Evolutionary conservation across 2,329 filamentous ascomycete species (phyloP), one percentile per base, ranked within the genome.

Genomic region (Orbilia blumenaviensis): DNA sequence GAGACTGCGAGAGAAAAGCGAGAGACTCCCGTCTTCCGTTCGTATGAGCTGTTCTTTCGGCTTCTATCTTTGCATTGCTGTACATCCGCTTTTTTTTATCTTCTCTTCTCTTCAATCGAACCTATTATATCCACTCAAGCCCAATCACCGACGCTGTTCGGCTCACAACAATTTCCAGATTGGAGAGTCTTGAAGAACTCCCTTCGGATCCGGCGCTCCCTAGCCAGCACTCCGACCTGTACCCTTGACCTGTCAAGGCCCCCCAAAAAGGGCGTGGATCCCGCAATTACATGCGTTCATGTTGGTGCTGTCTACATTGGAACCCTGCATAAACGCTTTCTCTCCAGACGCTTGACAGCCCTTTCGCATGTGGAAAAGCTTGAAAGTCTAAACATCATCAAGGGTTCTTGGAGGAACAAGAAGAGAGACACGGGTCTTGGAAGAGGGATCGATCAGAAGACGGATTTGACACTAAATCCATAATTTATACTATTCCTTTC

Each of bases 271-370:
- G 56, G 56, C 48, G 71, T 69, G 50, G 46, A 60, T 69, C 64
- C 72, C 72, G 72, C 72, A 58, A 69, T 76, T 76, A 54, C 64
- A 56, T 69, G 48, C 69, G 36, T 74, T 66, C 52, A 61, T 66
- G 52, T 23, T 50, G 16, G 69, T 29, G 63, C 50, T 41, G 25
- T 66, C 68, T 48, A 61, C 36, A 32, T 50, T 61, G 44, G 42
- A 60, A 64, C 61, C 62, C 62, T 74, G 62, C 69, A 74, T 66
- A 36, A 66, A 60, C 66, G 66, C 66, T 48, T 69, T 46, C 50
- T 27, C 32, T 71, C 60, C 50, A 56, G 18, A 72, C 67, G 60
- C 48, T 64, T 66, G 60, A 72, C 60, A 60, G 60, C 54, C 16
- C 66, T 61, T 66, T 66, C 60, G 48, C 67, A 72, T 72, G 41